These are phyloP conservation scores for Austroboletus novae-zelandiae DNA, from an alignment of 1,284 basidiomycete genomes.

Conservation along the genomic window DNA sequence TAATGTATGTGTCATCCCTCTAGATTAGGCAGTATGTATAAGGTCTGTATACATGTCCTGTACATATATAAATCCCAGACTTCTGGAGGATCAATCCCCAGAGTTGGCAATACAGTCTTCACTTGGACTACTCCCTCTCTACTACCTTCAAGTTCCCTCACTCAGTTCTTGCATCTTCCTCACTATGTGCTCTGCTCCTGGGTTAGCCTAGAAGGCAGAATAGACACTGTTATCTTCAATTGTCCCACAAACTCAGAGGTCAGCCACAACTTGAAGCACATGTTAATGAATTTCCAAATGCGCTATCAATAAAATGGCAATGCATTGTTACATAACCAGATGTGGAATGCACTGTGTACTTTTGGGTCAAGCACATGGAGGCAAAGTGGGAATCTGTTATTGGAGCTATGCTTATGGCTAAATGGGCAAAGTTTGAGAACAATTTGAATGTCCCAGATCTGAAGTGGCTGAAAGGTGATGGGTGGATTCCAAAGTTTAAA, in stretches of 20 bases:
- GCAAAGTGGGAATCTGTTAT: neutral
- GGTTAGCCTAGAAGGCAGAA: too few relatives aligned
- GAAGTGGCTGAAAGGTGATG: neutral
- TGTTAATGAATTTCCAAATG: neutral
- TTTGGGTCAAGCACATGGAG: constrained; percentile 6
- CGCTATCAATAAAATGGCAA: neutral
- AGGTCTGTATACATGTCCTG: too few relatives aligned
- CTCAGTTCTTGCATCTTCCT: too few relatives aligned
- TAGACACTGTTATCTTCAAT: too few relatives aligned
- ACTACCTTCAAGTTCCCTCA: too few relatives aligned
- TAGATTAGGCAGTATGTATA: too few relatives aligned
- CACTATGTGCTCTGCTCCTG: too few relatives aligned
- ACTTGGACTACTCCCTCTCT: too few relatives aligned
- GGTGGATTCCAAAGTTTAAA: neutral
- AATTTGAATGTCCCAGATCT: neutral
- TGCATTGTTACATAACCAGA: neutral
- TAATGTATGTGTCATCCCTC: too few relatives aligned
- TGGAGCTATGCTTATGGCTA: neutral
- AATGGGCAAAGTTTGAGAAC: neutral
- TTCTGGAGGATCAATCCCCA: too few relatives aligned
- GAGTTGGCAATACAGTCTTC: too few relatives aligned
- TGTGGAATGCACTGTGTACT: constrained; percentile 3
- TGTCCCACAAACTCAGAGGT: neutral
- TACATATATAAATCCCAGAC: too few relatives aligned
- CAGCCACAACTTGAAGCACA: neutral